phyloP scores from a whole-genome alignment of 768 basidiomycete species.

The Ramaria sp. region DNA sequence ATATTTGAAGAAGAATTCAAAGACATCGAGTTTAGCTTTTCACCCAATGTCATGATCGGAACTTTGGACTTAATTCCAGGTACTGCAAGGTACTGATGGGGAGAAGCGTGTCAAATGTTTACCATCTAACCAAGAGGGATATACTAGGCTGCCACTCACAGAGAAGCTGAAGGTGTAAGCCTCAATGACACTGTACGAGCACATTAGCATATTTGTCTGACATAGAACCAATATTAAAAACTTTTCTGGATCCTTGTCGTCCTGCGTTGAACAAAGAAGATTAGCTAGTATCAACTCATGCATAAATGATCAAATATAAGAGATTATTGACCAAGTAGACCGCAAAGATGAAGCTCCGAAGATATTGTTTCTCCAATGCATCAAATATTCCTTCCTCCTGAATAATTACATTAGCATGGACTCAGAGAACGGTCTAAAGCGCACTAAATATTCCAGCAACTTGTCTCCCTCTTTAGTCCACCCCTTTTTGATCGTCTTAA shows the following conservation, averaged over 20 bases:
- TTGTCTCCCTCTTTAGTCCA: constrained; percentile 77
- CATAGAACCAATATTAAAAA: constrained; percentile 22
- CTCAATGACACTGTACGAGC: constrained; percentile 56
- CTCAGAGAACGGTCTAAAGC: constrained; percentile 17
- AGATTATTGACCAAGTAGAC: constrained; percentile 55
- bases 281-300: background rate
- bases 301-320: background rate
- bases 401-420: background rate
- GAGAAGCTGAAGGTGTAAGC: constrained; percentile 84
- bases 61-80: constrained; percentile 48
- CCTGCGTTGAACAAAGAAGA: constrained; percentile 34
- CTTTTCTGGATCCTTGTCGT: constrained; percentile 80
- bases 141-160: constrained; percentile 24
- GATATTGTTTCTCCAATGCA: constrained; percentile 73
- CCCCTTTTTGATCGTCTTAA: constrained; percentile 65
- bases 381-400: constrained; percentile 85
- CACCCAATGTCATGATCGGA: constrained; percentile 66
- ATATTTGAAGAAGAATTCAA: constrained; percentile 23
- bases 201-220: background rate
- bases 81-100: constrained; percentile 51
- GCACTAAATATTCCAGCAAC: constrained; percentile 69
- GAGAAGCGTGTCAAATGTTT: background rate
- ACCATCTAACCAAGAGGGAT: background rate
- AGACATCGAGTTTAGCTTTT: constrained; percentile 42
- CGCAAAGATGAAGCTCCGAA: constrained; percentile 77